Conservation (phyloP, 192 early-diverging fungal genomes). For the Linnemannia zychae region DNA sequence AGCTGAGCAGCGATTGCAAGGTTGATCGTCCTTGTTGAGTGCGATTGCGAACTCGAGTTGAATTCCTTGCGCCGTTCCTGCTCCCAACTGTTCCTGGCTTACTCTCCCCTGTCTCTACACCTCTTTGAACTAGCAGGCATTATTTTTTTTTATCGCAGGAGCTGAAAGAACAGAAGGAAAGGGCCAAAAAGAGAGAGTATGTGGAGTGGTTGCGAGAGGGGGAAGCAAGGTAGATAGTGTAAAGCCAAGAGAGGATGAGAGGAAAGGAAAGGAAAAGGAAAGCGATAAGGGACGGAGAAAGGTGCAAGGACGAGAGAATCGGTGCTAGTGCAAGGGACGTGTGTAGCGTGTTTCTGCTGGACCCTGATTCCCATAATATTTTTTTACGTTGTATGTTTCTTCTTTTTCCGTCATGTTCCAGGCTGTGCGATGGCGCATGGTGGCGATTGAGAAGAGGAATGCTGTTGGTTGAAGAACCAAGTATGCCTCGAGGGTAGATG, state of each 20-base stretch:
- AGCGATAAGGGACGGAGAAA: not conserved
- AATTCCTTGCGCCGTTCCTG: not conserved
- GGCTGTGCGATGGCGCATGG: constrained; percentile 2
- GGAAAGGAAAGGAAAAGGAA: not conserved
- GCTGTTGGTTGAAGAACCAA: not conserved
- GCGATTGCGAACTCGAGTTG: not conserved
- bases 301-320: constrained; percentile 2
- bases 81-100: too few relatives aligned
- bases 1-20: not conserved
- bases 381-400: not conserved
- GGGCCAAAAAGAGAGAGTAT: not conserved
- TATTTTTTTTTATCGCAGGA: too few relatives aligned
- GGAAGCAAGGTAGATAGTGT: not conserved
- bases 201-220: not conserved
- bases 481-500: not conserved
- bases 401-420: constrained; percentile 1
- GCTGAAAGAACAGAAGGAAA: not conserved
- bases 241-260: not conserved
- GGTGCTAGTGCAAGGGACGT: constrained; percentile 11
- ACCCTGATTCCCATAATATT: not conserved
- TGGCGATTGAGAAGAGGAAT: not conserved
- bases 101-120: too few relatives aligned
- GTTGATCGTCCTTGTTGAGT: not conserved
- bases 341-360: constrained; percentile 14
- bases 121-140: too few relatives aligned